Evolutionary conservation across 208 protist species (phyloP).

Genomic region (Phytomonas francai): DNA sequence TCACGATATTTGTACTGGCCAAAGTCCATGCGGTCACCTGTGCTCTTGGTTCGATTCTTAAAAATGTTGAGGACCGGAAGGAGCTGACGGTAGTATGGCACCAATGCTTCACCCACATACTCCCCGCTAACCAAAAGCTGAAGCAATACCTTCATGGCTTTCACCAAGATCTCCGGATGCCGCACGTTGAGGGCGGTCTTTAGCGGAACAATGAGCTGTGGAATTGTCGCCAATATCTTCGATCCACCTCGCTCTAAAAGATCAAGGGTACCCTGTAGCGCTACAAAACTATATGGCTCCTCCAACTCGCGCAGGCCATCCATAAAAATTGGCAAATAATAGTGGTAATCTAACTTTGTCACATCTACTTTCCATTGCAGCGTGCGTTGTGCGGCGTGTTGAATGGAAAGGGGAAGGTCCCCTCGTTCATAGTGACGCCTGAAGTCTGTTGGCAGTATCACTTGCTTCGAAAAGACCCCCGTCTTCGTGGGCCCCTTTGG

Average conservation of each 20-base stretch:
- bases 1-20: conserved; percentile 90
- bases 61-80: conserved; percentile 99
- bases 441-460: conserved; percentile 92
- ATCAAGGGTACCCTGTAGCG: conserved; percentile 91
- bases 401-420: conserved; percentile 95
- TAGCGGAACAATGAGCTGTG: conserved; percentile 98
- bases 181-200: conserved; percentile 97
- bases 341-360: conserved; percentile 97
- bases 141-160: conserved; percentile 94
- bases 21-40: conserved; percentile 96
- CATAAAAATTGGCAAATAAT: conserved; percentile 99
- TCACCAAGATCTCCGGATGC: conserved; percentile 93
- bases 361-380: conserved; percentile 97
- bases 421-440: conserved; percentile 96
- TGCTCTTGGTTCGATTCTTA: conserved; percentile 88
- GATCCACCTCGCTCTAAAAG: conserved; percentile 90
- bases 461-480: conserved; percentile 58
- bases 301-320: conserved; percentile 96
- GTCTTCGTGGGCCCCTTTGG: conserved; percentile 59
- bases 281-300: conserved; percentile 95
- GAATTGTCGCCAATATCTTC: conserved; percentile 97
- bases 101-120: conserved; percentile 94
- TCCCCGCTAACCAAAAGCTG: conserved; percentile 93
- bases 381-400: conserved; percentile 89
- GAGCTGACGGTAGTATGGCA: conserved; percentile 98